A percentile compares a stretch with the other conserved stretches of the same genome.
These are phyloP conservation scores for Naganishia cerealis DNA, from an alignment of 1,284 basidiomycete genomes.

Conservation along the genomic window DNA sequence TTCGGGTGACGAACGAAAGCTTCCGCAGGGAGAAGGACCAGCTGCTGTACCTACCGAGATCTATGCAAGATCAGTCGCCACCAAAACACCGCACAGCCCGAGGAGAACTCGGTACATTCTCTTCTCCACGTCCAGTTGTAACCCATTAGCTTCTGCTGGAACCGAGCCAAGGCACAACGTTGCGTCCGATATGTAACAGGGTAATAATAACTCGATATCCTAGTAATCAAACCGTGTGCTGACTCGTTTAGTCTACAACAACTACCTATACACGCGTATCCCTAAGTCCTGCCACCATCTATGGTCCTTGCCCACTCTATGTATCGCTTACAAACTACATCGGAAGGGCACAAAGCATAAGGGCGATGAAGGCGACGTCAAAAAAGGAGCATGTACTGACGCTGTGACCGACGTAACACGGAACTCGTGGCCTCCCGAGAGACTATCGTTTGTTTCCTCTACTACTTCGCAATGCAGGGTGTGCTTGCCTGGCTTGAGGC, in stretches of 20 bases:
- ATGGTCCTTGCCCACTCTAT: not conserved
- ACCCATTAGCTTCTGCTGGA: too few relatives aligned
- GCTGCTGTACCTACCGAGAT: not conserved
- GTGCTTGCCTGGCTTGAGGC: constrained; percentile 42
- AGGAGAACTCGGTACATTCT: too few relatives aligned
- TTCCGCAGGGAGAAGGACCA: not conserved
- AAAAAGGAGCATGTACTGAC: constrained; percentile 10
- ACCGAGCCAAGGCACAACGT: too few relatives aligned
- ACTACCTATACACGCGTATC: not conserved
- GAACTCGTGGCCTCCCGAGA: constrained; percentile 46
- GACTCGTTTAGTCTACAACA: not conserved
- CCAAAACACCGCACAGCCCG: too few relatives aligned
- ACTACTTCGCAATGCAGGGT: constrained; percentile 44
- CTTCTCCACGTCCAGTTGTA: too few relatives aligned
- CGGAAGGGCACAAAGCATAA: not conserved
- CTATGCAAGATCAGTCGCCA: too few relatives aligned
- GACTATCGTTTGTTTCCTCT: constrained; percentile 41
- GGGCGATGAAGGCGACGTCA: not conserved
- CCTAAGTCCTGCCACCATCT: not conserved
- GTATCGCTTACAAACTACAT: not conserved
- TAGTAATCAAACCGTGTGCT: not conserved
- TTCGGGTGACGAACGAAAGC: not conserved
- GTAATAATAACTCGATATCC: not conserved
- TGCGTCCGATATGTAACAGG: not conserved
- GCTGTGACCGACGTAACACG: constrained; percentile 32